Evolutionary conservation across 192 early-diverging fungal species (phyloP).

Genomic region (Coemansia umbellata): DNA sequence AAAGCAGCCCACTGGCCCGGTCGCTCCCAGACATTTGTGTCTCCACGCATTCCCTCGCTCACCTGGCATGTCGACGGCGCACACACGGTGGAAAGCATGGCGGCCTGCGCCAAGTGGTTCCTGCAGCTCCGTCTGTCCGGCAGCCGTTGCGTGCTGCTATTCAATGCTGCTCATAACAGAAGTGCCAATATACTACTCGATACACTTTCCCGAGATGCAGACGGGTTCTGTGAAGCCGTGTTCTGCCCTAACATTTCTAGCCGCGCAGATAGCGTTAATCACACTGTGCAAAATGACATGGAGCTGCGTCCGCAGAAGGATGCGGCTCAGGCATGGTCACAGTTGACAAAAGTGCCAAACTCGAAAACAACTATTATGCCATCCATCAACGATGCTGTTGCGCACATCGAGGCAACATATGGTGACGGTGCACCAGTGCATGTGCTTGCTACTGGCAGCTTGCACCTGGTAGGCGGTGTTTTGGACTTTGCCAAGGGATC

Average conservation of each 20-base stretch:
- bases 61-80: constrained; percentile 92
- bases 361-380: constrained; percentile 41
- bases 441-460: constrained; percentile 87
- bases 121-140: not conserved
- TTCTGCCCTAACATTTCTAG: constrained; percentile 77
- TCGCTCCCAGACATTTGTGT: constrained; percentile 69
- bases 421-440: constrained; percentile 20
- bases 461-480: constrained; percentile 86
- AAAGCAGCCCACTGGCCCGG: constrained; percentile 77
- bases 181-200: constrained; percentile 61
- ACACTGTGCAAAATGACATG: constrained; percentile 59
- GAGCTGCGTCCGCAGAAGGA: constrained; percentile 61
- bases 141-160: constrained; percentile 63
- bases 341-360: constrained; percentile 21
- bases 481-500: constrained; percentile 56
- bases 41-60: constrained; percentile 45
- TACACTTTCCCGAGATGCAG: constrained; percentile 51
- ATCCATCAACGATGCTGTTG: constrained; percentile 65
- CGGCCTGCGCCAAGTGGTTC: constrained; percentile 58
- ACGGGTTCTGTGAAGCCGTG: constrained; percentile 59
- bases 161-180: constrained; percentile 83
- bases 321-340: constrained; percentile 57
- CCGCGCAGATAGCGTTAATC: constrained; percentile 65
- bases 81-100: constrained; percentile 86
- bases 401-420: constrained; percentile 42